Conservation (phyloP, 2,329 filamentous ascomycete species). For the Colletotrichum higginsianum region DNA sequence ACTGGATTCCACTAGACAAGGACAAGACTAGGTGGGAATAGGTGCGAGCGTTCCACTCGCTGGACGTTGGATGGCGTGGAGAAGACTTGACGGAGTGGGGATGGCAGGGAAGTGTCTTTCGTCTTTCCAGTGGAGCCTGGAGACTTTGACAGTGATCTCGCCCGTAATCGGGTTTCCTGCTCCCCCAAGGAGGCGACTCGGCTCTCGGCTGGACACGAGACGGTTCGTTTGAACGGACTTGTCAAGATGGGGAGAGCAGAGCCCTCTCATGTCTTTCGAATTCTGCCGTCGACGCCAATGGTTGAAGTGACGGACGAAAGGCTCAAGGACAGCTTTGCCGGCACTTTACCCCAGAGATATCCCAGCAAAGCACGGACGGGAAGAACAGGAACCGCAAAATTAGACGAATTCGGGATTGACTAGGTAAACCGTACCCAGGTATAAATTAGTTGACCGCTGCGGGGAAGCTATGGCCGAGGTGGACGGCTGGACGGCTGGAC, state of each 20-base stretch:
- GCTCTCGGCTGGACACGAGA: neutral
- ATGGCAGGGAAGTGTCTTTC: slow-evolving; percentile 24
- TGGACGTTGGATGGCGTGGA: slow-evolving; percentile 35
- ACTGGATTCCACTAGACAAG: slow-evolving; percentile 32
- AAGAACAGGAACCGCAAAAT: slow-evolving; percentile 28
- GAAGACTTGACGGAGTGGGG: slow-evolving; percentile 27
- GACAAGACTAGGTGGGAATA: slow-evolving; percentile 30
- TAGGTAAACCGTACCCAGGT: neutral
- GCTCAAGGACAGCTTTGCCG: slow-evolving; percentile 13
- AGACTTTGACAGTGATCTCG: slow-evolving; percentile 22
- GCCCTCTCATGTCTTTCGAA: neutral
- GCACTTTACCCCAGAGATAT: slow-evolving; percentile 14
- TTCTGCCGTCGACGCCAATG: neutral
- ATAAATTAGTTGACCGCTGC: slow-evolving; percentile 12
- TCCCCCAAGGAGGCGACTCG: slow-evolving; percentile 13
- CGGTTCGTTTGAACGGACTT: neutral
- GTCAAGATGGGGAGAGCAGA: neutral
- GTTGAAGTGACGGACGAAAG: slow-evolving; percentile 7
- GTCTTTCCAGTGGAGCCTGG: slow-evolving; percentile 23
- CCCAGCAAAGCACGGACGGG: slow-evolving; percentile 21
- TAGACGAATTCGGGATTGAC: slow-evolving; percentile 31
- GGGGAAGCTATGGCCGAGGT: slow-evolving; percentile 27
- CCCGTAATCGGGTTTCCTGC: slow-evolving; percentile 10
- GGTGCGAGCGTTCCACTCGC: slow-evolving; percentile 27
- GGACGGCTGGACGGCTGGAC: neutral